Base-by-base conservation (phyloP, 305 asterid genomes). In the Fraxinus paxiana region DNA sequence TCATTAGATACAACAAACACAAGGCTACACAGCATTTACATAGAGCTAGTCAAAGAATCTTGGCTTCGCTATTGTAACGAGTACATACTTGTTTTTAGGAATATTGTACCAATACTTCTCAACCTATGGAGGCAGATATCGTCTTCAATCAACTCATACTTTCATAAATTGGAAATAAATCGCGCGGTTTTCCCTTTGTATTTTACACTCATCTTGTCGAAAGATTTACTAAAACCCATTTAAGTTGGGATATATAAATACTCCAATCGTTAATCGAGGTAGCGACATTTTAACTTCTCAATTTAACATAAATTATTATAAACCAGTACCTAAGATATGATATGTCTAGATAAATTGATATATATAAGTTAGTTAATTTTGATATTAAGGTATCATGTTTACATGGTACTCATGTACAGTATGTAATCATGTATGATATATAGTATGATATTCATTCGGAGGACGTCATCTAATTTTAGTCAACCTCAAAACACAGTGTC, bases 401-500 rank as follows among this genome's bases (percentile, higher is more conserved):
- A 18, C 12, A 0, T 59, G 28, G 69, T 20, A 17, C 28, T 18
- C 30, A 6, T 56, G 30, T 6, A 18, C 69, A 20, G 1, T 6
- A 18, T 59, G 30, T 7, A 18, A 22, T 54, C 7, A 18, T 12
- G 3, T 34, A 56, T 59, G 18, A 41, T 10, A 41, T 77, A 15
- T 4, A 37, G 1, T 37, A 7, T 37, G 1, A 43, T 41, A 38
- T 46, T 33, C 72, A 75, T 71, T 79, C 69, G 30, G 46, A 26
- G 31, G 67, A 3, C 30, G 43, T 73, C 70, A 51, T 75, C 76
- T 43, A 15, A 69, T 41, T 34, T 69, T 15, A 67, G 74, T 78
- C 75, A 81, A 77, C 59, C 79, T 24, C 17, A 84, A 81, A 34
- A 63, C 24, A 67, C 43, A 67, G 61, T 13, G 81, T 83, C 78